Evolutionary conservation across 2,329 filamentous ascomycete species (phyloP).

Genomic region (Chrysosporium queenslandicum): DNA sequence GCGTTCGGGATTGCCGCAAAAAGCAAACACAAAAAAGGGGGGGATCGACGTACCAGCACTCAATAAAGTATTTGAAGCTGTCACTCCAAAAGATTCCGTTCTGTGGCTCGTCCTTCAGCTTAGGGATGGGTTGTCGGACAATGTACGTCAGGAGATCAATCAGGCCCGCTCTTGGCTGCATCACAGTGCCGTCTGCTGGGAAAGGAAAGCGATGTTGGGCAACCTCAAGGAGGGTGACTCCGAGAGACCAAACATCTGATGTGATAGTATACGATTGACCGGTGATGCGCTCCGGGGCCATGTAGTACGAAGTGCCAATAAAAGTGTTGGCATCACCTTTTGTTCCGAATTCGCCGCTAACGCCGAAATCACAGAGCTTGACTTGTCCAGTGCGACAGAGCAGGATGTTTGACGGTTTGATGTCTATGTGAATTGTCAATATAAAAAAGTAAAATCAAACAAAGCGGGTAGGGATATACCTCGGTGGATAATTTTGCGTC

Average conservation of each 20-base stretch:
- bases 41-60: conserved; percentile 72
- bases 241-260: conserved; percentile 95
- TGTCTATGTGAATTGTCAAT: conserved; percentile 53
- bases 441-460: no score
- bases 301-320: conserved; percentile 97
- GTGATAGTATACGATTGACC: conserved; percentile 98
- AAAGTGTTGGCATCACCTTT: conserved; percentile 98
- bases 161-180: conserved; percentile 82
- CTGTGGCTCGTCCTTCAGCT: conserved; percentile 86
- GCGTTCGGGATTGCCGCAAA: neutral
- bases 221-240: conserved; percentile 96
- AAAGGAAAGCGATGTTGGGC: conserved; percentile 97
- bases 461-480: conserved; percentile 36
- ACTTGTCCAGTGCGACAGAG: conserved; percentile 86
- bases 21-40: conserved; percentile 9
- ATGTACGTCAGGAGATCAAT: conserved; percentile 97
- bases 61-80: conserved; percentile 98
- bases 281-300: conserved; percentile 96
- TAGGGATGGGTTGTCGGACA: conserved; percentile 87
- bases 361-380: conserved; percentile 96
- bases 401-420: conserved; percentile 96
- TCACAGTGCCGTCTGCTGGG: conserved; percentile 89
- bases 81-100: conserved; percentile 89
- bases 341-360: conserved; percentile 94
- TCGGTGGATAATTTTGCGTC: conserved; percentile 93